A percentile compares a stretch with the other conserved stretches of the same genome.
These are phyloP conservation scores for Mucor indicus DNA, from an alignment of 371 early-diverging fungal species.

Conservation along the genomic window DNA sequence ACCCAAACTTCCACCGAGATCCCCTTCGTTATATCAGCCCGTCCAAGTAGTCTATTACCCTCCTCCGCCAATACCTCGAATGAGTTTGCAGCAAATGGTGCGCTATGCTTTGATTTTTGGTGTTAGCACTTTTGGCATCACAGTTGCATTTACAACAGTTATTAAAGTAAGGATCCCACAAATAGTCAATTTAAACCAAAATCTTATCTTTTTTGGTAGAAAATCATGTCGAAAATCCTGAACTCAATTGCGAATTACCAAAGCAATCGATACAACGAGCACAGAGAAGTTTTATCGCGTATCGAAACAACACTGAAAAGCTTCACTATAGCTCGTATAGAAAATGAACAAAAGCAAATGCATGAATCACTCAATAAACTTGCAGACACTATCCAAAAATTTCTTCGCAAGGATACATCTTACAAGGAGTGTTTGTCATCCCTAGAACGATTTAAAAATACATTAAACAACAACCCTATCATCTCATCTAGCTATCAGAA, in stretches of 20 bases:
- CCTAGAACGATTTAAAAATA: not conserved
- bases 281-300: not conserved
- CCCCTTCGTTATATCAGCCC: not conserved
- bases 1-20: slow-evolving; percentile 14
- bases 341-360: not conserved
- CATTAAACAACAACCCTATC: not conserved
- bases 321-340: not conserved
- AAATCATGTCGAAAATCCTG: slow-evolving; percentile 9
- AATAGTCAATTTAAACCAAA: too few relatives aligned
- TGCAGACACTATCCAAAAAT: not conserved
- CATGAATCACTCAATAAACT: not conserved
- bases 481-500: not conserved
- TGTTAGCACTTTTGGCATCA: slow-evolving; percentile 29
- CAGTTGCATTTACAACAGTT: slow-evolving; percentile 17
- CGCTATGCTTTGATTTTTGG: slow-evolving; percentile 25
- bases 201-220: too few relatives aligned
- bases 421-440: slow-evolving; percentile 1
- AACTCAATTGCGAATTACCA: slow-evolving; percentile 13
- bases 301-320: not conserved
- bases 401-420: not conserved
- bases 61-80: slow-evolving; percentile 9
- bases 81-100: slow-evolving; percentile 26
- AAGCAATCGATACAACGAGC: slow-evolving; percentile 10
- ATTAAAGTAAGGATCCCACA: slow-evolving; percentile 30
- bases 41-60: slow-evolving; percentile 30